Conservation (phyloP, 2,329 filamentous ascomycete species). For the Exophiala mesophila region DNA sequence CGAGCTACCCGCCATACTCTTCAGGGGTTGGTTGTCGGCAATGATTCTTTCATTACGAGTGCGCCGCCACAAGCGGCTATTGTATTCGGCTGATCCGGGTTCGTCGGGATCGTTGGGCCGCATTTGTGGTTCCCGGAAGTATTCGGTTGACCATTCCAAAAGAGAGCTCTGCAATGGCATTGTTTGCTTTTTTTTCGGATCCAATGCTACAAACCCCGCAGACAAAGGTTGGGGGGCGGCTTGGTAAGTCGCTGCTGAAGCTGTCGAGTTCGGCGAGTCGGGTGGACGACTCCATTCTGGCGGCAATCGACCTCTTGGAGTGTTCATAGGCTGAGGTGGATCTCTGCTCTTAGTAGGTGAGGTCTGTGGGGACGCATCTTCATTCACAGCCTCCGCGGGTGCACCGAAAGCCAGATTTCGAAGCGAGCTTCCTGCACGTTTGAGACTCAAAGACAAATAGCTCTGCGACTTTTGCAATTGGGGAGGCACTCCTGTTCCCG, state of each 20-base stretch:
- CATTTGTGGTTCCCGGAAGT: slow-evolving; percentile 98
- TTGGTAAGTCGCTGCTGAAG: slow-evolving; percentile 66
- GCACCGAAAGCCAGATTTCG: slow-evolving; percentile 56
- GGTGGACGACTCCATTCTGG: slow-evolving; percentile 62
- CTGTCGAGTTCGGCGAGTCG: slow-evolving; percentile 67
- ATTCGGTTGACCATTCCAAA: slow-evolving; percentile 92
- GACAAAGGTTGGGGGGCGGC: slow-evolving; percentile 74
- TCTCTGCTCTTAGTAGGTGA: slow-evolving; percentile 25
- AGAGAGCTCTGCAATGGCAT: slow-evolving; percentile 80
- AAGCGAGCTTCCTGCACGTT: slow-evolving; percentile 60
- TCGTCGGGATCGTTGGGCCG: slow-evolving; percentile 93
- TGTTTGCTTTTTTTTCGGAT: slow-evolving; percentile 46
- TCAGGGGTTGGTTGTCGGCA: slow-evolving; percentile 86
- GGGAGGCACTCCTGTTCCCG: slow-evolving; percentile 45
- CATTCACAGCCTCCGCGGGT: slow-evolving; percentile 30
- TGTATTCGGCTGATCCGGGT: slow-evolving; percentile 93
- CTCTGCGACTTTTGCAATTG: slow-evolving; percentile 52
- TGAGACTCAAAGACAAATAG: slow-evolving; percentile 57
- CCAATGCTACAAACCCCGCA: slow-evolving; percentile 63
- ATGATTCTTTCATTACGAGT: slow-evolving; percentile 91
- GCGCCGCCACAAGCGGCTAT: slow-evolving; percentile 86
- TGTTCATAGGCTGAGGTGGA: slow-evolving; percentile 29
- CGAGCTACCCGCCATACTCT: slow-evolving; percentile 76
- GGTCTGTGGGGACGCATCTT: slow-evolving; percentile 29
- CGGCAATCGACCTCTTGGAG: slow-evolving; percentile 47